A percentile compares a stretch with the other conserved stretches of the same genome.
These are phyloP conservation scores for Phaffia tasmanica DNA, from an alignment of 768 basidiomycete genomes.

Conservation along the genomic window DNA sequence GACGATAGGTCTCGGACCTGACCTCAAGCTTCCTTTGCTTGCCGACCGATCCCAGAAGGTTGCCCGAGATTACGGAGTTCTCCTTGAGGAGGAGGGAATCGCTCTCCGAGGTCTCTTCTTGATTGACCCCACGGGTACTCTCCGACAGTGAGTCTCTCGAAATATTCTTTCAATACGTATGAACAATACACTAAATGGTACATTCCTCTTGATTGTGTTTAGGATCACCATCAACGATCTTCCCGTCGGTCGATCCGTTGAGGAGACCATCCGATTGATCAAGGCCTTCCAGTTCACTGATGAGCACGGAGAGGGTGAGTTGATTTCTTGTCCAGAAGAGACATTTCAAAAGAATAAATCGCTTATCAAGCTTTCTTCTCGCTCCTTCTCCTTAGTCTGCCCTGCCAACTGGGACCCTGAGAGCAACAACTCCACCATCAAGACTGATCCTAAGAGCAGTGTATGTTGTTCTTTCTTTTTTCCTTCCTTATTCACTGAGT, in stretches of 20 bases:
- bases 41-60: constrained; percentile 51
- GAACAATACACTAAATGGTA: background rate
- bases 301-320: constrained; percentile 14
- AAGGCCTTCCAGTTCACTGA: constrained; percentile 59
- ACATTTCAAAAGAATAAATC: no score
- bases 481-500: background rate
- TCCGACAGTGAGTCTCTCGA: constrained; percentile 6
- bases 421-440: constrained; percentile 62
- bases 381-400: no score
- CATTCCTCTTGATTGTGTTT: constrained; percentile 30
- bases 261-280: constrained; percentile 79
- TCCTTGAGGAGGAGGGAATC: constrained; percentile 77
- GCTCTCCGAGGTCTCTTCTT: constrained; percentile 55
- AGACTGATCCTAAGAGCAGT: constrained; percentile 44
- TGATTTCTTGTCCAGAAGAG: no score
- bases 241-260: constrained; percentile 80
- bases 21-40: constrained; percentile 59
- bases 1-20: constrained; percentile 56
- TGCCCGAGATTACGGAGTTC: constrained; percentile 72
- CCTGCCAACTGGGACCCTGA: constrained; percentile 74
- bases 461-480: constrained; percentile 6
- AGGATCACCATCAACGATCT: constrained; percentile 84
- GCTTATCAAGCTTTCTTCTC: no score
- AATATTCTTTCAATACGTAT: background rate
- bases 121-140: constrained; percentile 31